Evolutionary conservation across 2,329 filamentous ascomycete genomes (phyloP).

Genomic region (Botryotinia convoluta): DNA sequence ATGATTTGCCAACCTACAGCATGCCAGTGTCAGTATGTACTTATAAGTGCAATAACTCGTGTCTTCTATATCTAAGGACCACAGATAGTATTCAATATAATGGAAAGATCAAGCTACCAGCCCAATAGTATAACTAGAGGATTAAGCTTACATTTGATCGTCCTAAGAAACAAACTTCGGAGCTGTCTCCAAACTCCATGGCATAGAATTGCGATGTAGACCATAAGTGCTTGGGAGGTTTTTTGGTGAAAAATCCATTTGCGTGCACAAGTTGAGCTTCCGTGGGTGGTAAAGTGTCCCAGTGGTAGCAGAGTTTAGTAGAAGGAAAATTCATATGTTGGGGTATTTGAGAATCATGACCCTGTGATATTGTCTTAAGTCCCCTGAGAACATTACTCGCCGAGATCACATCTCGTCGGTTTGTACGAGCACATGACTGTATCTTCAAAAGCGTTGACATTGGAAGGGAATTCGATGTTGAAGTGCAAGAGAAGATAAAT

Average conservation of each 20-base stretch:
- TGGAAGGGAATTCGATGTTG: background rate
- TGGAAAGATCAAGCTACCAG: background rate
- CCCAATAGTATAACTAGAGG: background rate
- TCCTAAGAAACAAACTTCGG: slow-evolving; percentile 56
- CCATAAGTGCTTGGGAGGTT: slow-evolving; percentile 56
- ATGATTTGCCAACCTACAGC: slow-evolving; percentile 58
- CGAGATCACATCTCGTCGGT: background rate
- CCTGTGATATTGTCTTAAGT: slow-evolving; percentile 6
- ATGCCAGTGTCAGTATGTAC: background rate
- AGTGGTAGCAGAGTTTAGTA: slow-evolving; percentile 44
- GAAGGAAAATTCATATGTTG: slow-evolving; percentile 16
- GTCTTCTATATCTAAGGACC: background rate
- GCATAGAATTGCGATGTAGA: slow-evolving; percentile 58
- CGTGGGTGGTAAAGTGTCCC: slow-evolving; percentile 49
- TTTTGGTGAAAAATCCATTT: slow-evolving; percentile 45
- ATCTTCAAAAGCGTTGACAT: slow-evolving; percentile 21
- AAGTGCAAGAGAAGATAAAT: background rate
- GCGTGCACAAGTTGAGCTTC: slow-evolving; percentile 45
- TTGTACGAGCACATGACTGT: slow-evolving; percentile 19
- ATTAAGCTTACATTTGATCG: slow-evolving; percentile 54
- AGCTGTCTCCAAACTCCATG: slow-evolving; percentile 48
- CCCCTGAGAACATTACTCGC: background rate
- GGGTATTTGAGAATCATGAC: slow-evolving; percentile 11
- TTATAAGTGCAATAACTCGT: background rate
- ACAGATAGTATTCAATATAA: background rate